These are phyloP conservation scores for Tubosaeta sp. DNA, from an alignment of 768 basidiomycete genomes.

Conservation along the genomic window DNA sequence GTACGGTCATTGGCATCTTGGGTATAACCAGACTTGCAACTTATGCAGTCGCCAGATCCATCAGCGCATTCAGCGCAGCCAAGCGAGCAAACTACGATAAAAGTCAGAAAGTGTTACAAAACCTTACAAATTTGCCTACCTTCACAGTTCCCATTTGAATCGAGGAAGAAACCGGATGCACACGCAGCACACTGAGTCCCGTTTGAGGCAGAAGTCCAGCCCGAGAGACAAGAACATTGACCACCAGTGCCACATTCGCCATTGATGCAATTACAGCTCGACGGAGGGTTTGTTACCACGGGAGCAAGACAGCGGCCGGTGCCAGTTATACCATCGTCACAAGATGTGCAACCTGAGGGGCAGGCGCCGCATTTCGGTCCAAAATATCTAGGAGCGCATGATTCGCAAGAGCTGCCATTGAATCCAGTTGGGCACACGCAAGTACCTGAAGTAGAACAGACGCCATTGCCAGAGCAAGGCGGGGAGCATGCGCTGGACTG, in stretches of 20 bases:
- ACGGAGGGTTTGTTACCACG: slow-evolving; percentile 47
- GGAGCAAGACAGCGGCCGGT: slow-evolving; percentile 65
- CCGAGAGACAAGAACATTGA: slow-evolving; percentile 71
- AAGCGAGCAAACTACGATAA: slow-evolving; percentile 56
- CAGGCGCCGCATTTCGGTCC: slow-evolving; percentile 70
- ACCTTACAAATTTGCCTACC: slow-evolving; percentile 35
- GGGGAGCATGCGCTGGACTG: slow-evolving; percentile 74
- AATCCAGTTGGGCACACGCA: slow-evolving; percentile 76
- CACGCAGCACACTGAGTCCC: slow-evolving; percentile 79
- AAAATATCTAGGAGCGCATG: slow-evolving; percentile 71
- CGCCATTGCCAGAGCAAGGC: slow-evolving; percentile 65
- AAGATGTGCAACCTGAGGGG: slow-evolving; percentile 61
- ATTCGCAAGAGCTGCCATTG: slow-evolving; percentile 74
- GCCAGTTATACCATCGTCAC: slow-evolving; percentile 78
- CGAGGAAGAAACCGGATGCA: slow-evolving; percentile 69
- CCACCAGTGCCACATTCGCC: slow-evolving; percentile 68
- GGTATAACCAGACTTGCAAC: slow-evolving; percentile 69
- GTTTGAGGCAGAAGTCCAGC: slow-evolving; percentile 67
- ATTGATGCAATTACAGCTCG: slow-evolving; percentile 78
- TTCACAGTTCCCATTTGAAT: slow-evolving; percentile 67
- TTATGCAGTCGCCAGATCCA: slow-evolving; percentile 62
- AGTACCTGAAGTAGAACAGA: slow-evolving; percentile 65
- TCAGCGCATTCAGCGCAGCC: slow-evolving; percentile 71
- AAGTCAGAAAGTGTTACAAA: not conserved
- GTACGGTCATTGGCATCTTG: slow-evolving; percentile 63